Evolutionary conservation across 2,329 filamentous ascomycete species (phyloP), one percentile per base, ranked within the genome.

Genomic region (Ophiocordyceps australis): DNA sequence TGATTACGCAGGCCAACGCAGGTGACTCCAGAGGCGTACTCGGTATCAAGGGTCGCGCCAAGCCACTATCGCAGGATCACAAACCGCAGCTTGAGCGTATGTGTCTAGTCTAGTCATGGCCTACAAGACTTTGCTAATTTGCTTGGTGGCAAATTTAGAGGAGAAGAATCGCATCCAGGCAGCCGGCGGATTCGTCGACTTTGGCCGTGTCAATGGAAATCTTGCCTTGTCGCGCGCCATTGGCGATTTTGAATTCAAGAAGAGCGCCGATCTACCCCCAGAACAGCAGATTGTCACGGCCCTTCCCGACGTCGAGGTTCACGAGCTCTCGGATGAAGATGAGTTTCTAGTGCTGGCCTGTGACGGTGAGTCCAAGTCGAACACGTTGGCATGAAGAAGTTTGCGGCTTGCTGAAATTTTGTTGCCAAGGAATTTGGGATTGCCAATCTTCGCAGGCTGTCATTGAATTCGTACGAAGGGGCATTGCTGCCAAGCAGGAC

Each of bases 201-300:
- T 95, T 48, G 89, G 89, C 35, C 80, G 89, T 47, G 89, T 98
- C 41, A 98, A 98, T 51, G 89, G 89, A 49, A 98, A 98, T 53
- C 71, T 98, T 23, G 89, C 89, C 24, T 64, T 98, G 33, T 98
- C 89, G 34, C 79, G 89, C 52, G 89, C 89, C 41, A 94, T 98
- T 52, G 89, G 89, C 40, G 89, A 98, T 52, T 98, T 98, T 47
- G 89, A 98, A 51, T 98, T 98, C 68, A 98, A 98, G 68, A 95
- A 95, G 67, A 93, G 83, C 50, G 80, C 86, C 39, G 85, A 94
- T 46, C 72, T 98, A 24, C 75, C 86, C 4, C 89, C 89, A n/a
- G 89, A 98, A 58, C 81, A 92, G 48, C 89, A 98, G 54, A 95
- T 98, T 38, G 89, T 98, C 22, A 98, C 89, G 11, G 89, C 89